Evolutionary conservation across 768 basidiomycete genomes (phyloP), one percentile per base, ranked within the genome.

Genomic region (Mycena crocata): DNA sequence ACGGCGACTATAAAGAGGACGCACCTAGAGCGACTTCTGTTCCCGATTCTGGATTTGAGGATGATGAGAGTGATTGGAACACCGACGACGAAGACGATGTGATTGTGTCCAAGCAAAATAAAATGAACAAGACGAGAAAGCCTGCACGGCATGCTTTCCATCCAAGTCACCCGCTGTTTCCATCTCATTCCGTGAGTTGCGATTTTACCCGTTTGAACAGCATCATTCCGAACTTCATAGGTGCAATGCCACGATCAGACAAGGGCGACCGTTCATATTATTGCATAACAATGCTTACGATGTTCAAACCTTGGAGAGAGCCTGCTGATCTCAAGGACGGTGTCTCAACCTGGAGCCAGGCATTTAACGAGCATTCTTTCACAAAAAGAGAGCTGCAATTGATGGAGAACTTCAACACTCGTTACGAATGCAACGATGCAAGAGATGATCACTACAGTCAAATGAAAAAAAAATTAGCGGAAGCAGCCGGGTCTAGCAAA

Each of bases 231-330:
- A 73, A 75, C 51, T 78, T 77, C 69, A 51, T 75, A 5, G 75
- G 61, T 4, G 44, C 56, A 2, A 52, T 77, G 10, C 77, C 77
- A 12, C 39, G 73, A 21, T 12, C 45, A 26, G 77, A 80, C 58
- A 50, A 63, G 57, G 79, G 75, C 3, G 78, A 79, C 66, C 42
- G 69, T 19, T 74, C 79, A 24, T 76, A 69, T 49, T 80, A 79
- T 42, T 77, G 75, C 51, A 26, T 57, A 17, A 67, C 72, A 26
- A 72, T 75, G 70, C 49, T 74, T 7, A 60, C 63, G 0, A 54
- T 76, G 1, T 74, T 76, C 48, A 76, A 72, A 50, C 74, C 75
- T 21, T 77, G 77, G 78, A 44, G 76, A 54, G 32, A 56, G 21
- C 70, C 71, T 2, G 5, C 15, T 14, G 72, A 77, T 46, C 48